A percentile compares a stretch with the other conserved stretches of the same genome.
These are phyloP conservation scores for Tylopilus sp. DNA, from an alignment of 768 basidiomycete genomes.

Conservation along the genomic window DNA sequence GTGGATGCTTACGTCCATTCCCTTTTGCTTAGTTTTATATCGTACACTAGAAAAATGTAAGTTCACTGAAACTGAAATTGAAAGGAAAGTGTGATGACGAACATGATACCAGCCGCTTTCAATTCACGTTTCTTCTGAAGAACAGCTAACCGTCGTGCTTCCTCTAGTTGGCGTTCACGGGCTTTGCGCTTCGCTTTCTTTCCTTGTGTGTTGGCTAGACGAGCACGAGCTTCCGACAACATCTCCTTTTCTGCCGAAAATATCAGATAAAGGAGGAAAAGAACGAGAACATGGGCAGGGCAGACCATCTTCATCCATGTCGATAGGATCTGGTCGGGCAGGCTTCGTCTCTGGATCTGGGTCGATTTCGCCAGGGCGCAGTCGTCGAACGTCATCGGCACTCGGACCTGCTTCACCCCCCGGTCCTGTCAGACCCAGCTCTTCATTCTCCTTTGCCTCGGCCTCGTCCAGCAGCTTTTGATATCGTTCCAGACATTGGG, in stretches of 20 bases:
- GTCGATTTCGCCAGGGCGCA: constrained; percentile 96
- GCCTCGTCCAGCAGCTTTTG: constrained; percentile 98
- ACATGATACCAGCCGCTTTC: constrained; percentile 98
- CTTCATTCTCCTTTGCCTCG: constrained; percentile 94
- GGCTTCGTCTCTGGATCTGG: constrained; percentile 99
- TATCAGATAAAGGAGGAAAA: background rate
- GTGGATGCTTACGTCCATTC: constrained; percentile 80
- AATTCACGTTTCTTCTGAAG: constrained; percentile 97
- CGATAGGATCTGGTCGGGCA: constrained; percentile 96
- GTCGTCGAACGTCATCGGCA: constrained; percentile 86
- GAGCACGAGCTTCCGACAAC: constrained; percentile 97
- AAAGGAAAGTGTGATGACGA: constrained; percentile 27
- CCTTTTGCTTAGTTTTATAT: constrained; percentile 91
- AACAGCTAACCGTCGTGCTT: constrained; percentile 89
- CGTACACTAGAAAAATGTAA: constrained; percentile 60
- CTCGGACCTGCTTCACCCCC: constrained; percentile 75
- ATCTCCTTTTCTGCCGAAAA: constrained; percentile 87
- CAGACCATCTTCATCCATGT: constrained; percentile 99
- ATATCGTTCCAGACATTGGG: constrained; percentile 96
- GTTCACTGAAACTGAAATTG: background rate
- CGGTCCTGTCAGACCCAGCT: constrained; percentile 86
- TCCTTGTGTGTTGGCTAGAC: constrained; percentile 97
- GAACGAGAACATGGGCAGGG: constrained; percentile 4
- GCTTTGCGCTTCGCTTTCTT: constrained; percentile 99
- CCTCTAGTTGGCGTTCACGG: constrained; percentile 93